Conservation (phyloP, 306 rosid genomes). For the Malus fusca region DNA sequence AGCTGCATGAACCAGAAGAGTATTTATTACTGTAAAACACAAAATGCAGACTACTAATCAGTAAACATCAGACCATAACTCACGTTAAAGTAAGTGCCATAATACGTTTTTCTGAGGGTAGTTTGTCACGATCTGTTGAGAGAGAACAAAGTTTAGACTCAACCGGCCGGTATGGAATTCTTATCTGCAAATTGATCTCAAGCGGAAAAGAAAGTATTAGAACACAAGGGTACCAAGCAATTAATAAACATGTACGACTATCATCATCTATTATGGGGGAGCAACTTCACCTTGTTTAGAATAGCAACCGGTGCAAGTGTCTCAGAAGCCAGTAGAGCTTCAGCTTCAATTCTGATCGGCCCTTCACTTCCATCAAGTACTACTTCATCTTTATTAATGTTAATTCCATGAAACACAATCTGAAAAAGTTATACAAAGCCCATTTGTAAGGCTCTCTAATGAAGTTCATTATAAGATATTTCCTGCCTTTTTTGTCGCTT, state of each 20-base stretch:
- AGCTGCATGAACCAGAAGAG: conserved; percentile 46
- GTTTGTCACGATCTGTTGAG: conserved; percentile 71
- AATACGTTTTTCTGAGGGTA: conserved; percentile 87
- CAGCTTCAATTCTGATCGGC: conserved; percentile 79
- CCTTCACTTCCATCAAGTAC: conserved; percentile 94
- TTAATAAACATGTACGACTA: neutral
- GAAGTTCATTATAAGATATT: neutral
- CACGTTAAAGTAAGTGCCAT: conserved; percentile 80
- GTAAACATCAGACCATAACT: conserved; percentile 29
- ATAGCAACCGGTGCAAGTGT: conserved; percentile 78
- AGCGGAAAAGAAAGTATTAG: conserved; percentile 2
- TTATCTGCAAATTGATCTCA: conserved; percentile 47
- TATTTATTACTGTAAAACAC: neutral
- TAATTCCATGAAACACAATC: conserved; percentile 83
- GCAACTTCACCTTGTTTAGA: conserved; percentile 68
- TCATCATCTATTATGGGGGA: conserved; percentile 3
- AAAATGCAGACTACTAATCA: conserved; percentile 6
- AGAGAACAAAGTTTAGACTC: conserved; percentile 75
- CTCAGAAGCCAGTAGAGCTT: conserved; percentile 70
- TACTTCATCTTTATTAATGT: conserved; percentile 54
- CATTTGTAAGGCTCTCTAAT: conserved; percentile 11
- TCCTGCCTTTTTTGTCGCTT: neutral
- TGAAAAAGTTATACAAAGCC: conserved; percentile 22
- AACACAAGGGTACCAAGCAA: conserved; percentile 3
- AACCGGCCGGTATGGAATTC: conserved; percentile 74